Evolutionary conservation across 352 stramenopile species (phyloP).

Genomic region (Pilasporangium apinafurcum): DNA sequence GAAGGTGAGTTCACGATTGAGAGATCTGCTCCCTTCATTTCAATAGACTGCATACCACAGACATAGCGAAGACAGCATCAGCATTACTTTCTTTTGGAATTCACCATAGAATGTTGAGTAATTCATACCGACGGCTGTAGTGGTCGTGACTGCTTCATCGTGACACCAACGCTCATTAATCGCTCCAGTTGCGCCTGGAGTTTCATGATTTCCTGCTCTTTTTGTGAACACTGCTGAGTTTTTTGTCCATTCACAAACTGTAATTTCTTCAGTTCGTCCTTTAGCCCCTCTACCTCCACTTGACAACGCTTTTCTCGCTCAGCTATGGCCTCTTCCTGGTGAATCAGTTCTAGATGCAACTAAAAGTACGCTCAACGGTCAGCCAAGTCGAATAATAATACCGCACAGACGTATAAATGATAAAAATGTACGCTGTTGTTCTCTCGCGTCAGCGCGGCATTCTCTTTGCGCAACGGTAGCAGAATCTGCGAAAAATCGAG

Average conservation of each 20-base stretch:
- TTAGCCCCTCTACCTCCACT: slow-evolving; percentile 54
- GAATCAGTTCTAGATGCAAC: slow-evolving; percentile 76
- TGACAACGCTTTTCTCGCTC: slow-evolving; percentile 62
- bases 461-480: slow-evolving; percentile 70
- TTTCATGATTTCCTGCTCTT: slow-evolving; percentile 61
- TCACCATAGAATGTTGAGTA: too few relatives aligned
- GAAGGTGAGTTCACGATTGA: too few relatives aligned
- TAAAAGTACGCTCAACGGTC: too few relatives aligned
- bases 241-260: slow-evolving; percentile 63
- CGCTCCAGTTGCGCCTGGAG: slow-evolving; percentile 62
- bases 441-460: slow-evolving; percentile 57
- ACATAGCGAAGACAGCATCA: neutral
- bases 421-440: slow-evolving; percentile 59
- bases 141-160: slow-evolving; percentile 4
- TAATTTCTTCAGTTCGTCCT: slow-evolving; percentile 66
- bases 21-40: slow-evolving; percentile 16
- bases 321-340: slow-evolving; percentile 68
- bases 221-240: slow-evolving; percentile 41
- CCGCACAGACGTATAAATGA: neutral
- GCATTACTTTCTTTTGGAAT: neutral
- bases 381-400: too few relatives aligned
- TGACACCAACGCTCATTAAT: slow-evolving; percentile 24
- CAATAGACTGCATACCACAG: slow-evolving; percentile 12
- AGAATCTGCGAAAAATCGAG: slow-evolving; percentile 66
- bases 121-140: slow-evolving; percentile 4